Conservation (phyloP, 305 asterid genomes). For the Solanum hybrid region DNA sequence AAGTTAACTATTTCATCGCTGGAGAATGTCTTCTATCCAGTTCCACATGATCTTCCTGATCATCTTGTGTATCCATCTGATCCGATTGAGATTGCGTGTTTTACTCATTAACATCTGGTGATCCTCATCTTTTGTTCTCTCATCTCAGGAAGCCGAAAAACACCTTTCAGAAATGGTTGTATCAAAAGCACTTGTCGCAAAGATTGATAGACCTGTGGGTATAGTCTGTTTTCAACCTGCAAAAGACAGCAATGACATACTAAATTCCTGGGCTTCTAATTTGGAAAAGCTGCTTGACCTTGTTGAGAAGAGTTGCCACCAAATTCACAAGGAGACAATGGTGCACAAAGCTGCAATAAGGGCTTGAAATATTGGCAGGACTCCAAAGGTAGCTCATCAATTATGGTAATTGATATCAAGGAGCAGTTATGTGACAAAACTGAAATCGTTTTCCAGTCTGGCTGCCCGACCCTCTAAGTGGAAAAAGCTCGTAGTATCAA, state of each 20-base stretch:
- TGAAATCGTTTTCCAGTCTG: not conserved
- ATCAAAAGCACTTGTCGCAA: conserved; percentile 74
- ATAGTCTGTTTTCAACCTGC: conserved; percentile 65
- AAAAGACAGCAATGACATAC: conserved; percentile 77
- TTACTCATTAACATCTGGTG: not conserved
- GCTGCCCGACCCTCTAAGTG: not conserved
- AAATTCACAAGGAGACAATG: conserved; percentile 96
- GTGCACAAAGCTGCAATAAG: conserved; percentile 75
- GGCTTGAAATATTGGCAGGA: conserved; percentile 25
- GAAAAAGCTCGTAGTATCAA: not conserved
- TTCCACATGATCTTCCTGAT: not conserved
- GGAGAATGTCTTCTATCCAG: not conserved
- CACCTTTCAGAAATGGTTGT: conserved; percentile 97
- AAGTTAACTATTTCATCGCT: not conserved
- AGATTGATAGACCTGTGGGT: conserved; percentile 81
- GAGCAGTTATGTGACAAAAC: not conserved
- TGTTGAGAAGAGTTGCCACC: conserved; percentile 98
- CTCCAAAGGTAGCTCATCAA: not conserved
- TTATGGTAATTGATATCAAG: not conserved
- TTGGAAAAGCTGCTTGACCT: conserved; percentile 96
- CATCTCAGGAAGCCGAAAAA: conserved; percentile 71
- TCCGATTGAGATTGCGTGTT: not conserved
- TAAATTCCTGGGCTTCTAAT: conserved; percentile 79
- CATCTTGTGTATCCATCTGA: not conserved
- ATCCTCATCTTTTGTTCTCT: not conserved